Evolutionary conservation across 805 yeast genomes (phyloP).

Genomic region (Myxozyma geophila): DNA sequence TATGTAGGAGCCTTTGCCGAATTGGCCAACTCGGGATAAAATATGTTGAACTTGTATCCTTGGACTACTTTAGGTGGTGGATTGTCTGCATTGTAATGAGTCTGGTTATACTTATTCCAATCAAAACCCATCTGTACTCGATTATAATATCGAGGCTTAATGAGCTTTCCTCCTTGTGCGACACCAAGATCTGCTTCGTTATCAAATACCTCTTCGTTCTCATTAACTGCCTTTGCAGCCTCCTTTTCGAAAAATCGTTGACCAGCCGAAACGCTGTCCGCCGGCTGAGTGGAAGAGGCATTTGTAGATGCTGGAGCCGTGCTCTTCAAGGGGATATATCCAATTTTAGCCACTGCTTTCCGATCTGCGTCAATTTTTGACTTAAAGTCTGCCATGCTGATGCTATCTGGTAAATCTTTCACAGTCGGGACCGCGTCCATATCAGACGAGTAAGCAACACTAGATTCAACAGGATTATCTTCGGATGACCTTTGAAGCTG

Average conservation of each 20-base stretch:
- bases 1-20: constrained; percentile 43
- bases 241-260: constrained; percentile 23
- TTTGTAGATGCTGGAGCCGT: neutral
- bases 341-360: constrained; percentile 32
- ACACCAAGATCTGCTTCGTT: constrained; percentile 33
- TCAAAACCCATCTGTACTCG: constrained; percentile 46
- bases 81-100: constrained; percentile 44
- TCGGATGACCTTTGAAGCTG: constrained; percentile 7
- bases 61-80: constrained; percentile 48
- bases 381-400: constrained; percentile 2
- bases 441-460: constrained; percentile 17
- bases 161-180: neutral
- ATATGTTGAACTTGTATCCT: constrained; percentile 47
- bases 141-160: constrained; percentile 43
- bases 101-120: constrained; percentile 47
- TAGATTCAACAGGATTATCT: neutral
- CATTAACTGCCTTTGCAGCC: constrained; percentile 20
- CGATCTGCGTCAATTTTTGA: neutral
- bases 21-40: constrained; percentile 44
- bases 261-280: neutral
- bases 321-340: constrained; percentile 27
- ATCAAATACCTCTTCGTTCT: constrained; percentile 38
- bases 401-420: neutral
- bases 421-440: constrained; percentile 22
- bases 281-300: neutral